phyloP scores from a whole-genome alignment of 129 eudicot genomes.

The Chrysanthemum lavandulifolium region DNA sequence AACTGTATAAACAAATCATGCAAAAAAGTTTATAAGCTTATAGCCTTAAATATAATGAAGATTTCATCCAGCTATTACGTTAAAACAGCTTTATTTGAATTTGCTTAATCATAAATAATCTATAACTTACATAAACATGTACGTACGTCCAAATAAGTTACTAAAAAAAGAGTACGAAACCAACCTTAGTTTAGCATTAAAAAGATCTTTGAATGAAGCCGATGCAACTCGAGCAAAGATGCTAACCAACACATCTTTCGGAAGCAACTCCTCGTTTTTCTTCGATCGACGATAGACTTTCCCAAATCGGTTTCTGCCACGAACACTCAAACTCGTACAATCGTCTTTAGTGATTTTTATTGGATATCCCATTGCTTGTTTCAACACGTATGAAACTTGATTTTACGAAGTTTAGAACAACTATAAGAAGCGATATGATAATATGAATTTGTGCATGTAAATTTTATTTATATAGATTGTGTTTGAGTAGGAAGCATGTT shows the following conservation, averaged over 20 bases:
- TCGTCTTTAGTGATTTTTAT: background rate
- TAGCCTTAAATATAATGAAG: background rate
- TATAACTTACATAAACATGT: no score
- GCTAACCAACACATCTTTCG: slow-evolving; percentile 1
- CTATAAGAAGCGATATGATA: background rate
- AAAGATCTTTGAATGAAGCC: slow-evolving; percentile 16
- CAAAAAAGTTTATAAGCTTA: no score
- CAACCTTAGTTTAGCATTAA: background rate
- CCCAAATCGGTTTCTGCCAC: background rate
- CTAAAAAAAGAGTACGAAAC: no score
- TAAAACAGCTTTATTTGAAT: no score
- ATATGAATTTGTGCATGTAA: background rate
- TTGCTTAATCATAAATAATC: no score
- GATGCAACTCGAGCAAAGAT: slow-evolving; percentile 17
- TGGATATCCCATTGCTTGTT: background rate
- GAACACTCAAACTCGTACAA: background rate
- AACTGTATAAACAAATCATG: background rate
- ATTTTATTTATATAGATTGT: no score
- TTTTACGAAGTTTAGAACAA: no score
- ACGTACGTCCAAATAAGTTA: no score
- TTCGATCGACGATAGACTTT: background rate
- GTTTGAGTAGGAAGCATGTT: no score
- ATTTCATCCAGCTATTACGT: no score
- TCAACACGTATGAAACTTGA: no score
- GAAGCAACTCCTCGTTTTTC: background rate